These are phyloP conservation scores for Lablab purpureus DNA, from an alignment of 306 rosid species.

Conservation along the genomic window DNA sequence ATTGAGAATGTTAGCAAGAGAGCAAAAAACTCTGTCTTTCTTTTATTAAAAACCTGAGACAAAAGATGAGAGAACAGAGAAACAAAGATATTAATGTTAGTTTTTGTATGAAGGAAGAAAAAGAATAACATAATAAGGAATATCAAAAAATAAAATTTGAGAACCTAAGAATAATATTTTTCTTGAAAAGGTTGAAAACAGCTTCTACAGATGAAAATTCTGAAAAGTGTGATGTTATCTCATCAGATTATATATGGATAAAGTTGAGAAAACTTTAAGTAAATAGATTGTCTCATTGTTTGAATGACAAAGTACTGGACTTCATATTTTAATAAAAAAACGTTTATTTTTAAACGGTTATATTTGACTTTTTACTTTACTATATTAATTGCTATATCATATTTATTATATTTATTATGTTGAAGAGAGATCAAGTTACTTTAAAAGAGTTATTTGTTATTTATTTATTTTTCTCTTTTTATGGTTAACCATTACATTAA, in stretches of 20 bases:
- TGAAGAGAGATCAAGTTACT: no score
- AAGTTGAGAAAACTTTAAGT: no score
- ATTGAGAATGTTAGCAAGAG: not conserved
- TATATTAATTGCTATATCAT: no score
- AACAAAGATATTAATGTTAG: not conserved
- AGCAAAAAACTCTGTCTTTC: not conserved
- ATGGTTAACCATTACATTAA: no score
- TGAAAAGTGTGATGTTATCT: not conserved
- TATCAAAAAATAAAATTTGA: not conserved
- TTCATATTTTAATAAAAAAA: no score
- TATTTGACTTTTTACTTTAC: not conserved
- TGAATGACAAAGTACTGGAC: not conserved
- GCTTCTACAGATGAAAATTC: not conserved
- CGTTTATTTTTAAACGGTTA: not conserved
- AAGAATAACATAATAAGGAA: not conserved
- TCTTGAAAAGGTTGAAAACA: no score
- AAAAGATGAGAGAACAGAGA: not conserved
- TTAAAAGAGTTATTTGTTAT: no score
- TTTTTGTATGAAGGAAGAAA: not conserved
- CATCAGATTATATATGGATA: no score
- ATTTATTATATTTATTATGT: no score
- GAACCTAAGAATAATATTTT: not conserved
- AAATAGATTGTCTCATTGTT: no score
- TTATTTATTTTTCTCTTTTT: no score
- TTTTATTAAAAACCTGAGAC: not conserved